A percentile compares a stretch with the other conserved stretches of the same genome.
Evolutionary conservation across 768 basidiomycete genomes (phyloP).

Genomic region (Leucocoprinus birnbaumii): DNA sequence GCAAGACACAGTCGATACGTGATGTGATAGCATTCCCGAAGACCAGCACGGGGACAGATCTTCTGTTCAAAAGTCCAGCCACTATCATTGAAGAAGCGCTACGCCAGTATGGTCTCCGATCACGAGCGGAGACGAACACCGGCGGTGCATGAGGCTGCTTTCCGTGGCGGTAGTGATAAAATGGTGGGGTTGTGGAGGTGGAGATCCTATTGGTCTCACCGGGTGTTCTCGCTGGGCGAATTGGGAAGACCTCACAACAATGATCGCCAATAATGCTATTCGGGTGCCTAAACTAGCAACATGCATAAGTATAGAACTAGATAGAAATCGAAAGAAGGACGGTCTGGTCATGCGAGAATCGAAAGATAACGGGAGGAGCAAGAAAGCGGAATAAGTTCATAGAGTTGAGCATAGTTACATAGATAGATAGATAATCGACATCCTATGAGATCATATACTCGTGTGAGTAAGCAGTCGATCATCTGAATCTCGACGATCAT

Average conservation of each 20-base stretch:
- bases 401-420: slow-evolving; percentile 14
- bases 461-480: slow-evolving; percentile 16
- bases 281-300: background rate
- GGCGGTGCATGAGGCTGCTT: slow-evolving; percentile 1
- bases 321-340: background rate
- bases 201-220: background rate
- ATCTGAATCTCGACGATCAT: slow-evolving; percentile 22
- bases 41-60: slow-evolving; percentile 78
- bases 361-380: background rate
- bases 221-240: too few relatives aligned
- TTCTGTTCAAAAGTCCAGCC: slow-evolving; percentile 87
- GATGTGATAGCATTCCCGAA: slow-evolving; percentile 99
- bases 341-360: background rate
- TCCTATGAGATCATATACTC: slow-evolving; percentile 16
- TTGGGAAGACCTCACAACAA: background rate
- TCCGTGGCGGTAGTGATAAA: background rate
- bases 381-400: background rate
- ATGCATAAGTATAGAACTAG: background rate
- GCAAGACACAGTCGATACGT: slow-evolving; percentile 82
- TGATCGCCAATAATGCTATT: slow-evolving; percentile 3
- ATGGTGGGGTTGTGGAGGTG: background rate
- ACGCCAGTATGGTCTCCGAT: slow-evolving; percentile 61
- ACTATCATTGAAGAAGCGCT: slow-evolving; percentile 48
- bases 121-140: slow-evolving; percentile 15
- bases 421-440: slow-evolving; percentile 15